Evolutionary conservation across 2,329 filamentous ascomycete genomes (phyloP).

Genomic region (Periglandula ipomoeae): DNA sequence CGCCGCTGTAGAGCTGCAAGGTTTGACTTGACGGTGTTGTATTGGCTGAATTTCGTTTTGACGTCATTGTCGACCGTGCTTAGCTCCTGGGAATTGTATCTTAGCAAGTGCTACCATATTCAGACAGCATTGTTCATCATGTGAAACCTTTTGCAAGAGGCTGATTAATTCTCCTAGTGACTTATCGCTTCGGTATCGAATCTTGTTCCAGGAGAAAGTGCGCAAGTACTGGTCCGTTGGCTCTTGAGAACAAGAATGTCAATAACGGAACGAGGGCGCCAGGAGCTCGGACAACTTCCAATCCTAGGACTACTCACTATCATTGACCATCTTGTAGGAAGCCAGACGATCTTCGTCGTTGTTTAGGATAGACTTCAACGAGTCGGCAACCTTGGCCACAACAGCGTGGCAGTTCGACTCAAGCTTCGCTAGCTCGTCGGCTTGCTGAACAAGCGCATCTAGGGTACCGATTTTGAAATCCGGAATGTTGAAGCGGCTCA

Average conservation of each 20-base stretch:
- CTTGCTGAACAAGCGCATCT: conserved; percentile 90
- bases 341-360: conserved; percentile 74
- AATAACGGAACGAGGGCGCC: not conserved
- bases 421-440: conserved; percentile 88
- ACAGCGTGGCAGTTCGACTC: conserved; percentile 71
- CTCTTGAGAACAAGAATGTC: conserved; percentile 44
- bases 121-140: not conserved
- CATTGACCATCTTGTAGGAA: conserved; percentile 87
- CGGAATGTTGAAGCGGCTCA: conserved; percentile 72
- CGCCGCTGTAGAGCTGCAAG: conserved; percentile 74
- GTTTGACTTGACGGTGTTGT: conserved; percentile 82
- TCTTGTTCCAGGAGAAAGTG: conserved; percentile 92
- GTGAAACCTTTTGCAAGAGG: conserved; percentile 69
- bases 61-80: conserved; percentile 91
- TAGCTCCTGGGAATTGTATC: conserved; percentile 55
- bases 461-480: conserved; percentile 97
- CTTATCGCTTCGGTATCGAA: conserved; percentile 92
- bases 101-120: not conserved
- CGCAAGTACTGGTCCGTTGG: conserved; percentile 91
- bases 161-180: conserved; percentile 80
- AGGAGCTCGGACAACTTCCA: conserved; percentile 14
- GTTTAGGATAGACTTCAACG: conserved; percentile 71
- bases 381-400: conserved; percentile 81
- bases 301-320: conserved; percentile 52
- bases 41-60: conserved; percentile 88